A percentile compares a stretch with the other conserved stretches of the same genome.
These are phyloP conservation scores for Fusarium nematophilum DNA, from an alignment of 2,329 filamentous ascomycete genomes.

Conservation along the genomic window DNA sequence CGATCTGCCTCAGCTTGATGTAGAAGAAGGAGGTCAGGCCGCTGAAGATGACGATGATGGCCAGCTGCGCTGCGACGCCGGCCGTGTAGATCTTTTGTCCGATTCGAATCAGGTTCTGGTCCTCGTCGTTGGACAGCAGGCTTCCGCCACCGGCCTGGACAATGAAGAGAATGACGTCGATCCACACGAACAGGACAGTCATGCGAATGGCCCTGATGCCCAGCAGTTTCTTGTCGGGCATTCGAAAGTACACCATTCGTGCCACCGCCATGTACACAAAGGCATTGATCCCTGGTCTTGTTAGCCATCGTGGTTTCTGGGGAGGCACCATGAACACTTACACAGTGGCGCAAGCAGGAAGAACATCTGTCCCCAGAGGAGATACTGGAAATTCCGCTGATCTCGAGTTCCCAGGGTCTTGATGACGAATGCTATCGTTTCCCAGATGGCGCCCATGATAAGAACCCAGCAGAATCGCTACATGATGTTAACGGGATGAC, in stretches of 20 bases:
- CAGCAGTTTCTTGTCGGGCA: slow-evolving; percentile 52
- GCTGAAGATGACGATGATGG: slow-evolving; percentile 52
- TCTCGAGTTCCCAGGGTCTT: slow-evolving; percentile 50
- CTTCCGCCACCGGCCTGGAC: slow-evolving; percentile 56
- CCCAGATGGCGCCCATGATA: slow-evolving; percentile 54
- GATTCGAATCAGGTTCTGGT: slow-evolving; percentile 41
- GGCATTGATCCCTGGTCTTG: slow-evolving; percentile 53
- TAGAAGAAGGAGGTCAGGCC: slow-evolving; percentile 52
- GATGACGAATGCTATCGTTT: slow-evolving; percentile 53
- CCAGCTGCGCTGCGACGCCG: slow-evolving; percentile 52
- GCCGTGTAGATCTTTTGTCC: slow-evolving; percentile 55
- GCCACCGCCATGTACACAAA: slow-evolving; percentile 59
- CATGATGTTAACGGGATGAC: not conserved
- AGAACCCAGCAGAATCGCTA: slow-evolving; percentile 53
- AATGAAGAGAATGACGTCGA: slow-evolving; percentile 61
- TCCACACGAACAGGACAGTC: slow-evolving; percentile 59
- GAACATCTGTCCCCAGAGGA: slow-evolving; percentile 48
- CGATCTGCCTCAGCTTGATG: slow-evolving; percentile 37
- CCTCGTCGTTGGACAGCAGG: slow-evolving; percentile 47
- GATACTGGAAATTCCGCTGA: slow-evolving; percentile 51
- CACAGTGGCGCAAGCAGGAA: slow-evolving; percentile 57
- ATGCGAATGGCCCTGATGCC: slow-evolving; percentile 52
- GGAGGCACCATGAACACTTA: slow-evolving; percentile 21
- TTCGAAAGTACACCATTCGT: slow-evolving; percentile 52
- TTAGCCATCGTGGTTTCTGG: not conserved